Evolutionary conservation across 1,284 basidiomycete genomes (phyloP).

Genomic region (Testicularia cyperi): DNA sequence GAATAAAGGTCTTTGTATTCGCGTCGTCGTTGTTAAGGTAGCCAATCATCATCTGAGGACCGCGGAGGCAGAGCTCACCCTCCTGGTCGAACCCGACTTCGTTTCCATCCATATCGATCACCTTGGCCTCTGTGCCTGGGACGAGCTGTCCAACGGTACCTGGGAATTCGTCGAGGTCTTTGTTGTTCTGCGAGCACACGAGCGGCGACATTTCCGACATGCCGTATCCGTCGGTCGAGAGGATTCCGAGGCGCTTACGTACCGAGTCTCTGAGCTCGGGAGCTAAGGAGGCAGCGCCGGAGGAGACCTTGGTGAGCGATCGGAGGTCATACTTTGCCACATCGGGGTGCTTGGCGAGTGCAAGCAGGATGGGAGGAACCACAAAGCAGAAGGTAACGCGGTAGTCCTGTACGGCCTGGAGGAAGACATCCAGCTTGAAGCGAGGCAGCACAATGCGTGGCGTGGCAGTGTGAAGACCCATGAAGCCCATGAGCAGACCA

Average conservation of each 20-base stretch:
- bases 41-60: slow-evolving; percentile 58
- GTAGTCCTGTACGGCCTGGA: slow-evolving; percentile 41
- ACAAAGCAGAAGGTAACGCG: slow-evolving; percentile 56
- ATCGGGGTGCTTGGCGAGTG: slow-evolving; percentile 46
- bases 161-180: slow-evolving; percentile 36
- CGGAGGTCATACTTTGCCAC: slow-evolving; percentile 50
- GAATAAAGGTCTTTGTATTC: slow-evolving; percentile 42
- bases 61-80: slow-evolving; percentile 53
- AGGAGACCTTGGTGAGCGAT: slow-evolving; percentile 49
- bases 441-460: slow-evolving; percentile 47
- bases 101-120: slow-evolving; percentile 38
- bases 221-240: slow-evolving; percentile 55
- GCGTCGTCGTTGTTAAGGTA: slow-evolving; percentile 56
- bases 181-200: slow-evolving; percentile 48
- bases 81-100: slow-evolving; percentile 42
- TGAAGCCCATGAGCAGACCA: slow-evolving; percentile 51
- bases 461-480: slow-evolving; percentile 54
- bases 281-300: slow-evolving; percentile 50
- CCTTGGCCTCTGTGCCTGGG: slow-evolving; percentile 48
- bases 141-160: slow-evolving; percentile 50
- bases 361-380: slow-evolving; percentile 56
- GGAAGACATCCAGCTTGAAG: slow-evolving; percentile 51
- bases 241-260: slow-evolving; percentile 43
- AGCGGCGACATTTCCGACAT: slow-evolving; percentile 59
- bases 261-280: slow-evolving; percentile 42